phyloP scores from a whole-genome alignment of 352 stramenopile species.

The Phytophthora hybrid region DNA sequence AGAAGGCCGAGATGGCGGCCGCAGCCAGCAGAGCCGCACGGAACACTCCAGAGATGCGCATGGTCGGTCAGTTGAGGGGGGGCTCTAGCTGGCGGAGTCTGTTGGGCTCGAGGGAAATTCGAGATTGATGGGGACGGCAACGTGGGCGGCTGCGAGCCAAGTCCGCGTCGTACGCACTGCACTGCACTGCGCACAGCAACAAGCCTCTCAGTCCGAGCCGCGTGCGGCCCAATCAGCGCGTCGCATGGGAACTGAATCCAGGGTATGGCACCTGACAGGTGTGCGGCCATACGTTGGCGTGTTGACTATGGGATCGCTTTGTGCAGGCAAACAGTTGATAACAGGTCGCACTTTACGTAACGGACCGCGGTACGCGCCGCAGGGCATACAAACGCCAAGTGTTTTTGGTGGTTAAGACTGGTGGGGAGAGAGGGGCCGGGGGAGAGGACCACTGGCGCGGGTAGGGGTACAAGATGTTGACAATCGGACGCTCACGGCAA shows the following conservation, averaged over 20 bases:
- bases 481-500: constrained; percentile 31
- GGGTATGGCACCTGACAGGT: constrained; percentile 30
- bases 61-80: constrained; percentile 29
- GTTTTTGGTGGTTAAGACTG: constrained; percentile 31
- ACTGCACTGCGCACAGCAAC: constrained; percentile 14
- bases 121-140: constrained; percentile 54
- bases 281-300: background rate
- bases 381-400: constrained; percentile 42
- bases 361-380: background rate
- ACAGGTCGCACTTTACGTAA: constrained; percentile 23
- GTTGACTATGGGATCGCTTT: constrained; percentile 8
- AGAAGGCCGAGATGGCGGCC: constrained; percentile 53
- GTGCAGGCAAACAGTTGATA: background rate
- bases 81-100: constrained; percentile 23
- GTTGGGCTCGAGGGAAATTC: constrained; percentile 60
- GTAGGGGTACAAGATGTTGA: constrained; percentile 36
- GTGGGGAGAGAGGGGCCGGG: constrained; percentile 28
- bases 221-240: constrained; percentile 41
- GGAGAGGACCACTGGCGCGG: constrained; percentile 26
- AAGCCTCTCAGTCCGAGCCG: constrained; percentile 10
- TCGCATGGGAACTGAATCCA: constrained; percentile 33
- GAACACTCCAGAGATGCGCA: constrained; percentile 67
- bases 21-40: constrained; percentile 61
- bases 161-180: constrained; percentile 12
- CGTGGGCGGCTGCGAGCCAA: constrained; percentile 39